Evolutionary conservation across 805 yeast species (phyloP).

Genomic region (Jamesozyma spencerorum): DNA sequence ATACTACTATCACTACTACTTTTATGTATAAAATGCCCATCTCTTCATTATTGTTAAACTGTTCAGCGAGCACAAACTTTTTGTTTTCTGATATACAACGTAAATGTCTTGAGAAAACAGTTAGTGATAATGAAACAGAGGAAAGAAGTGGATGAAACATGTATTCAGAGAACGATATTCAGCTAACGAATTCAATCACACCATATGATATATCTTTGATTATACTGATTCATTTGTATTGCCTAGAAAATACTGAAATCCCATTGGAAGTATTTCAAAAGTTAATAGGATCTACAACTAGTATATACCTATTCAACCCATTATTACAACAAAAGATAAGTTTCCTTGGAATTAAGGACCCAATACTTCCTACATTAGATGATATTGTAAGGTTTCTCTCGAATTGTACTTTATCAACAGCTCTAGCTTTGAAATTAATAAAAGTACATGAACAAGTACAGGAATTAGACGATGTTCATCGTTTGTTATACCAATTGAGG

Average conservation of each 20-base stretch:
- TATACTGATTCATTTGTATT: slow-evolving; percentile 15
- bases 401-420: neutral
- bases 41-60: no score
- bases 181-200: slow-evolving; percentile 5
- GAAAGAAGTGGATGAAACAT: no score
- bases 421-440: slow-evolving; percentile 4
- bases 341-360: slow-evolving; percentile 8
- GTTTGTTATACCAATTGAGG: slow-evolving; percentile 1
- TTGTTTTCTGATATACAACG: neutral
- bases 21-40: no score
- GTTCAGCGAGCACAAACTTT: no score
- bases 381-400: slow-evolving; percentile 6
- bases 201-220: slow-evolving; percentile 23
- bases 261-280: slow-evolving; percentile 10
- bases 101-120: no score
- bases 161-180: neutral
- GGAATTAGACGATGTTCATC: slow-evolving; percentile 5
- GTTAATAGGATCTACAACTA: slow-evolving; percentile 17
- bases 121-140: no score
- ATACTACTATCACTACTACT: no score
- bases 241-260: slow-evolving; percentile 8
- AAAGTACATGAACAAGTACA: slow-evolving; percentile 4
- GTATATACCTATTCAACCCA: slow-evolving; percentile 13
- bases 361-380: slow-evolving; percentile 14
- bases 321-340: slow-evolving; percentile 8